phyloP scores from a whole-genome alignment of 2,329 filamentous ascomycete genomes.

The Apiospora aurea region DNA sequence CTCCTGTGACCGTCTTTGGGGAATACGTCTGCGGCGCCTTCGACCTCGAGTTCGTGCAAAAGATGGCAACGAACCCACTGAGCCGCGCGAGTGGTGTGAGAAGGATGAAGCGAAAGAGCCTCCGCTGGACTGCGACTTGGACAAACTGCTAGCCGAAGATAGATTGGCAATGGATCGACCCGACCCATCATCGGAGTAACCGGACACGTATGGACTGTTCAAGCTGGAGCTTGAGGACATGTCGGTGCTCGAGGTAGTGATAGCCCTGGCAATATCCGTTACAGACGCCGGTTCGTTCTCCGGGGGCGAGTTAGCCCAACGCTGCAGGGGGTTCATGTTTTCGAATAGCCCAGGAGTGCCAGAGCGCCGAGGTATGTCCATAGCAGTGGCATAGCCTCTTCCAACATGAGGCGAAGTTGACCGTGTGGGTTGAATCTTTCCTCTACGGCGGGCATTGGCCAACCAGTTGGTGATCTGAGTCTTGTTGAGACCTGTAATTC shows the following conservation, averaged over 20 bases:
- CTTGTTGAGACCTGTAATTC: slow-evolving; percentile 80
- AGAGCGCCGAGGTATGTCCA: slow-evolving; percentile 74
- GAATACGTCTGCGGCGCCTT: slow-evolving; percentile 56
- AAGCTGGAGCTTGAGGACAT: slow-evolving; percentile 58
- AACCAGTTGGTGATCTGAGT: slow-evolving; percentile 92
- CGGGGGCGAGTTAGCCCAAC: slow-evolving; percentile 66
- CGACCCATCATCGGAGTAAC: slow-evolving; percentile 68
- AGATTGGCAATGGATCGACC: slow-evolving; percentile 63
- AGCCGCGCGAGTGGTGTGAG: slow-evolving; percentile 65
- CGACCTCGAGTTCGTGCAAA: slow-evolving; percentile 52
- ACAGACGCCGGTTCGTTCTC: slow-evolving; percentile 67
- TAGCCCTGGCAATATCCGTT: slow-evolving; percentile 63
- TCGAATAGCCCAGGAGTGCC: slow-evolving; percentile 60
- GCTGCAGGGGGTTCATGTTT: slow-evolving; percentile 63
- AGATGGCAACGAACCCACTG: slow-evolving; percentile 56
- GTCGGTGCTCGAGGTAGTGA: slow-evolving; percentile 55
- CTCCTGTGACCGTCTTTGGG: slow-evolving; percentile 47
- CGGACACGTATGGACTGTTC: slow-evolving; percentile 63
- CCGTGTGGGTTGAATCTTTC: slow-evolving; percentile 75
- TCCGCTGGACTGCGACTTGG: slow-evolving; percentile 66
- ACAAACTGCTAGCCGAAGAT: slow-evolving; percentile 66
- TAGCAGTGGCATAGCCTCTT: slow-evolving; percentile 64
- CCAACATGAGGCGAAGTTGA: slow-evolving; percentile 74
- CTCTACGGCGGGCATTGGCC: slow-evolving; percentile 83
- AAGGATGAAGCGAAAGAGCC: slow-evolving; percentile 66